Percentiles rank a stretch among this genome's conserved stretches.
Conservation (phyloP, 305 asterid genomes). For the Rubia peregrina region DNA sequence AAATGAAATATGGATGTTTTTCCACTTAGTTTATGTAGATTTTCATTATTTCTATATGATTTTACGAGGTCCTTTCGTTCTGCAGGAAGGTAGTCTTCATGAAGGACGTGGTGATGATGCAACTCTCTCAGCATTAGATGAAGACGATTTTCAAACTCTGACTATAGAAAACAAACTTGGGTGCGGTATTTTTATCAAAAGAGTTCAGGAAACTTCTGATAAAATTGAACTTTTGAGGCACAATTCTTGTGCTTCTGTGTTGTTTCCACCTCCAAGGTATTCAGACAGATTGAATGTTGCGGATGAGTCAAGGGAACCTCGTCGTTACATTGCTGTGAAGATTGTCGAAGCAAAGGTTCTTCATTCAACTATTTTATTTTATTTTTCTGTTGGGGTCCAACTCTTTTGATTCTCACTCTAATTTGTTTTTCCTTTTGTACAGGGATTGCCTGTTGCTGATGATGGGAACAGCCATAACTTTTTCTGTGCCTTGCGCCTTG, state of each 20-base stretch:
- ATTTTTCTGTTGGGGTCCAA: not conserved
- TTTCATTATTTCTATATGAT: conserved; percentile 16
- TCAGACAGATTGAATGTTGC: conserved; percentile 85
- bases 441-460: conserved; percentile 88
- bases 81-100: conserved; percentile 59
- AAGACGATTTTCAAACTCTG: conserved; percentile 79
- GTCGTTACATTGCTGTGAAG: conserved; percentile 77
- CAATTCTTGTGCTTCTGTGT: conserved; percentile 50
- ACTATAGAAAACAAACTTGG: conserved; percentile 92
- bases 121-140: conserved; percentile 76
- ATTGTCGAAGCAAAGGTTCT: conserved; percentile 89
- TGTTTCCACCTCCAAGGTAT: conserved; percentile 92
- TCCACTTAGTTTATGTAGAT: conserved; percentile 12
- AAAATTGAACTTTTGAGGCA: conserved; percentile 42
- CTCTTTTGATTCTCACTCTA: not conserved
- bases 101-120: conserved; percentile 44
- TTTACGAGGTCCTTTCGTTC: conserved; percentile 22
- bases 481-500: conserved; percentile 95
- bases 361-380: not conserved
- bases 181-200: conserved; percentile 71
- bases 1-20: conserved; percentile 15
- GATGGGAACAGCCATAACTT: conserved; percentile 91
- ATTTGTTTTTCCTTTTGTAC: conserved; percentile 25
- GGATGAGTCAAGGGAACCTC: conserved; percentile 84
- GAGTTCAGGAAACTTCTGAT: conserved; percentile 47